These are phyloP conservation scores for Myxozyma geophila DNA, from an alignment of 805 yeast genomes.

Conservation along the genomic window DNA sequence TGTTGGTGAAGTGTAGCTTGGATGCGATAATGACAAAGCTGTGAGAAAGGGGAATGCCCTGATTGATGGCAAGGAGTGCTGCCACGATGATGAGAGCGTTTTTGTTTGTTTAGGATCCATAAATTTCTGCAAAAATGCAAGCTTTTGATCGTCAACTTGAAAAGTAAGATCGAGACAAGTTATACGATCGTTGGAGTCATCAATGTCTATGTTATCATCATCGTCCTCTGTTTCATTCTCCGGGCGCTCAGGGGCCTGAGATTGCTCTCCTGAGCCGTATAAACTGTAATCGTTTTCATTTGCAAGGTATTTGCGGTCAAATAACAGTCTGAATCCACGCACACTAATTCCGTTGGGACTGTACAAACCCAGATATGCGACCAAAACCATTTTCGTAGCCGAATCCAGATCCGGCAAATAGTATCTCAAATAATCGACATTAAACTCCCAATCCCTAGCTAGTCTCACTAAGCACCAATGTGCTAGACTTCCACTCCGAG, in stretches of 20 bases:
- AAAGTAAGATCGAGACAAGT: slow-evolving; percentile 31
- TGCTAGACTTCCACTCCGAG: slow-evolving; percentile 25
- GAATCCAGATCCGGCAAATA: slow-evolving; percentile 29
- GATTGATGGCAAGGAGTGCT: slow-evolving; percentile 83
- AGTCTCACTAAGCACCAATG: slow-evolving; percentile 33
- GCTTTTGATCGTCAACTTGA: slow-evolving; percentile 30
- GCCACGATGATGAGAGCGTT: slow-evolving; percentile 82
- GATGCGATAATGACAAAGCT: slow-evolving; percentile 34
- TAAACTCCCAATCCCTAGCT: slow-evolving; percentile 34
- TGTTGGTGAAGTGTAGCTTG: slow-evolving; percentile 32
- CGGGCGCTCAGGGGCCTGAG: background rate
- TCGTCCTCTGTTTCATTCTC: background rate
- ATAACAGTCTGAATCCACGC: slow-evolving; percentile 25
- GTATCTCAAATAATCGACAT: slow-evolving; percentile 29
- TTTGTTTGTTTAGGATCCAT: slow-evolving; percentile 76
- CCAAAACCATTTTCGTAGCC: slow-evolving; percentile 31
- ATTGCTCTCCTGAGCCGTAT: background rate
- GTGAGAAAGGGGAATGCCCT: slow-evolving; percentile 47
- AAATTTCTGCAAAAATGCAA: slow-evolving; percentile 14
- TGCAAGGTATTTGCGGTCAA: slow-evolving; percentile 11
- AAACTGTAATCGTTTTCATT: background rate
- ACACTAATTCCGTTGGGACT: slow-evolving; percentile 28
- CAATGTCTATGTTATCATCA: slow-evolving; percentile 7
- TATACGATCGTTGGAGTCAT: slow-evolving; percentile 29
- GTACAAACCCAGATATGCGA: slow-evolving; percentile 31